Base-by-base conservation (phyloP, 1,284 basidiomycete genomes). In the Meripilus lineatus region DNA sequence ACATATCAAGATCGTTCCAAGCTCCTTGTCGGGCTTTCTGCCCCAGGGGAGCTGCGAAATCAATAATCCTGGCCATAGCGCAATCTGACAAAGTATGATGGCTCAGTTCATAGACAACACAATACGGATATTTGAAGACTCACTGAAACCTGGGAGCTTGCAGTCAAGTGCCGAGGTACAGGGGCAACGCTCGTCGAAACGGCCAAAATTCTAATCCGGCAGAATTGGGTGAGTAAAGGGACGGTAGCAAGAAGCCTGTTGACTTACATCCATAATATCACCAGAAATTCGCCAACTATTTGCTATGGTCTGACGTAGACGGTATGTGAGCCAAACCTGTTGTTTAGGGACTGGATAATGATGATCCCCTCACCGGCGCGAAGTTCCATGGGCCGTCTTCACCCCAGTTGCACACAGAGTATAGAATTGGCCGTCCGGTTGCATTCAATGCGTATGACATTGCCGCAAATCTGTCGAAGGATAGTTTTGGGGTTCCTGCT, bases 371-470 rank as follows among this genome's bases (percentile, higher is more conserved):
- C 38, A 67, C 67, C 13, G 58, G 51, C 10, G 65, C 72, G 58
- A 70, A 74, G 46, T 72, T 72, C 66, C 72, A 75, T 1, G 71
- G 63, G 0, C 61, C 58, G 45, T 73, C 69, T 45, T 69, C 67
- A 33, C 68, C 68, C 71, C 71, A 74, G 47, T 72, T 70, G 51
- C 72, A 74, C 62, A 74, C 65, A 5, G 69, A 68, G 49, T 72
- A 74, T 17, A 75, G 52, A 37, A 73, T 72, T 2, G 68, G 66
- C n/a, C 69, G 62, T 0, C 71, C 71, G 0, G 72, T 73, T 1
- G 65, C 66, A 44, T 68, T 66, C n/a, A 77, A 55, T 0, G 74
- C 74, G 5, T 61, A 53, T 2, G 63, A 65, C 74, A 76, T 77
- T 43, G 62, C 63, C 35, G 63, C 62, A 51, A 69, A 75, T n/a